Base-by-base conservation (phyloP, 805 yeast genomes). In the Yueomyces sp. region DNA sequence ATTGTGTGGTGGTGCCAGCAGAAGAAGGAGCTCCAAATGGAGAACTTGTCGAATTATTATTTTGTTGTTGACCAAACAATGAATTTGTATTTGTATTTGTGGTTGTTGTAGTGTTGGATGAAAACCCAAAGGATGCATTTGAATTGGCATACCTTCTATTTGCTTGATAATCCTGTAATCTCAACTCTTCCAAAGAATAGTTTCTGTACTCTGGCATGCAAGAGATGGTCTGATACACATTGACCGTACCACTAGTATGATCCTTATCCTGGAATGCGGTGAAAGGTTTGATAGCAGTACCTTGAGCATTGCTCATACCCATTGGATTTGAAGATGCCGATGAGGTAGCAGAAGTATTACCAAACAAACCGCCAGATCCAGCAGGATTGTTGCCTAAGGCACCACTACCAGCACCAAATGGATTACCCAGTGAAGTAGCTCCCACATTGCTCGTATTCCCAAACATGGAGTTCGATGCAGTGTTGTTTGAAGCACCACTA, bases 171-270 rank as follows among this genome's bases (percentile, higher is more conserved):
- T 92, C 99, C 60, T 82, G 90, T 52, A 74, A 67, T 57, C 99
- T 75, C 62, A 92, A 73, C 59, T 92, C 98, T 61, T 87, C 96
- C 55, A 79, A 74, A 0, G 95, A 84, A 53, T 63, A 84, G 52
- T 79, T 78, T 52, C 73, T 73, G 59, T 90, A 92, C 61, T 86
- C 95, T 4, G 94, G 95, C 96, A 92, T 88, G 39, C 85, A 74
- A 8, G 84, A 68, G 48, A 92, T 81, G 52, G 77, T 77, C 62
- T 90, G 85, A 64, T 69, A 88, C 41, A 70, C 64, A 44, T 77
- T 79, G 26, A 69, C 66, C 5, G 74, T 73, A 32, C 77, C 73
- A 9, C 78, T 67, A 3, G 69, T 60, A 34, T 64, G 58, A 55
- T 88, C 96, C 54, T 81, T 83, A 59, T 90, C 96, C 34, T 71